Evolutionary conservation across 768 basidiomycete species (phyloP).

Genomic region (Leccinum boreale): DNA sequence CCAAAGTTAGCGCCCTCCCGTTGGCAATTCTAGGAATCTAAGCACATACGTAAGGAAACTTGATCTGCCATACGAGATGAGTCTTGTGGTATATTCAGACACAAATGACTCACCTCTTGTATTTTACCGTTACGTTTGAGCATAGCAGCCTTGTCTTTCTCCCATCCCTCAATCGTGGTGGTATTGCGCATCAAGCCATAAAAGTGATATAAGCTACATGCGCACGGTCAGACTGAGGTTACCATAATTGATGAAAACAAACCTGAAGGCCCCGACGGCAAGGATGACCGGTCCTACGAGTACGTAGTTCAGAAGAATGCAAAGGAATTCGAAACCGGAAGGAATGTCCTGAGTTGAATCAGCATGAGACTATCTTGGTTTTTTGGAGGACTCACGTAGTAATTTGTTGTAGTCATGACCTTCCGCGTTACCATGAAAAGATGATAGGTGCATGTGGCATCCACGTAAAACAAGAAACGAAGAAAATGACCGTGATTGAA

Average conservation of each 20-base stretch:
- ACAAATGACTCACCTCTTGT: slow-evolving; percentile 50
- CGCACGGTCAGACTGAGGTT: slow-evolving; percentile 12
- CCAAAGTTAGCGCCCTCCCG: slow-evolving; percentile 8
- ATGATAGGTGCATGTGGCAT: slow-evolving; percentile 87
- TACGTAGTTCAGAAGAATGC: slow-evolving; percentile 86
- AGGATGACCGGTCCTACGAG: slow-evolving; percentile 83
- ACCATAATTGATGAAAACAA: neutral
- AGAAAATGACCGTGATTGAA: slow-evolving; percentile 87
- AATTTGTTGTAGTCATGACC: slow-evolving; percentile 48
- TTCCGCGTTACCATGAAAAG: slow-evolving; percentile 74
- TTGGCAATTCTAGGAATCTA: neutral
- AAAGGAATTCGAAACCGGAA: slow-evolving; percentile 64
- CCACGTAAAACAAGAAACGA: slow-evolving; percentile 90
- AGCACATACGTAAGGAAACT: slow-evolving; percentile 83
- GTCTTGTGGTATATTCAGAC: neutral
- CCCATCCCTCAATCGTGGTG: slow-evolving; percentile 97
- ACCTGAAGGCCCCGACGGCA: slow-evolving; percentile 91
- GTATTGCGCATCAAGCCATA: slow-evolving; percentile 73
- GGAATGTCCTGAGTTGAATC: slow-evolving; percentile 59
- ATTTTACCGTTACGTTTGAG: slow-evolving; percentile 85
- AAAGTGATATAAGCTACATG: slow-evolving; percentile 77
- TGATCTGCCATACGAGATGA: slow-evolving; percentile 47
- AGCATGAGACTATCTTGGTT: neutral
- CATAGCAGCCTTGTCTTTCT: slow-evolving; percentile 91
- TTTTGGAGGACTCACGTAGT: slow-evolving; percentile 46